A percentile compares a stretch with the other conserved stretches of the same genome.
Conservation (phyloP, 495 filamentous ascomycete species). For the Letharia columbiana region DNA sequence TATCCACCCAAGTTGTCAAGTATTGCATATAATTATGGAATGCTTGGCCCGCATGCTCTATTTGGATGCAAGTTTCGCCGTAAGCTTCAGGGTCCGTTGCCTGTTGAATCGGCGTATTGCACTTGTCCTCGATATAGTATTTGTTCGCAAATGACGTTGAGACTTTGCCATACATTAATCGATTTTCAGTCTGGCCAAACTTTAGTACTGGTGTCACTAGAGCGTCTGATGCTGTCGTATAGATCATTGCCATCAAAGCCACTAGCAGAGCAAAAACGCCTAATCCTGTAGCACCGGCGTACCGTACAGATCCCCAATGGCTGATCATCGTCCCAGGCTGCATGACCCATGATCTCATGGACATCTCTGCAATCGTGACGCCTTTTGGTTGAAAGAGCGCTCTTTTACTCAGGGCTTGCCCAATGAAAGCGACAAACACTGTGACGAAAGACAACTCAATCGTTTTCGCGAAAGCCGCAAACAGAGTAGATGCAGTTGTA, state of each 20-base stretch:
- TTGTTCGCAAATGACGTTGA: constrained; percentile 24
- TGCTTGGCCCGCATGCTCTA: constrained; percentile 54
- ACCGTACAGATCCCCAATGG: constrained; percentile 51
- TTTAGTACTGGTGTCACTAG: constrained; percentile 60
- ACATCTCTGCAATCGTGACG: constrained; percentile 63
- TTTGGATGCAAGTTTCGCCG: constrained; percentile 50
- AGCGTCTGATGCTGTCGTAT: constrained; percentile 65
- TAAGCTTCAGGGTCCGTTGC: constrained; percentile 30
- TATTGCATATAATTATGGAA: constrained; percentile 28
- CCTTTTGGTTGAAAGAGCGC: constrained; percentile 49
- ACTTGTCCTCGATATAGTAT: constrained; percentile 27
- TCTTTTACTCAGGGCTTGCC: constrained; percentile 59
- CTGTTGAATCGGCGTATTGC: constrained; percentile 49
- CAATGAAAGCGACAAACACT: constrained; percentile 63
- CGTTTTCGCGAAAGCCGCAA: constrained; percentile 57
- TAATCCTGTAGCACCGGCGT: constrained; percentile 51
- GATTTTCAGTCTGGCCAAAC: constrained; percentile 38
- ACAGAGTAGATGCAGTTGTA: constrained; percentile 52
- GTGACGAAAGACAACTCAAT: constrained; percentile 73
- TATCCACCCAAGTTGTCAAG: constrained; percentile 14
- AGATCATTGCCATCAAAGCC: constrained; percentile 56
- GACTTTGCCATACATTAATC: constrained; percentile 46
- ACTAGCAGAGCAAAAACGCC: constrained; percentile 50
- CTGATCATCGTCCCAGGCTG: constrained; percentile 60
- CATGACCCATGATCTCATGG: constrained; percentile 53